Evolutionary conservation across 2,329 filamentous ascomycete species (phyloP).

Genomic region (Nemania serpens): DNA sequence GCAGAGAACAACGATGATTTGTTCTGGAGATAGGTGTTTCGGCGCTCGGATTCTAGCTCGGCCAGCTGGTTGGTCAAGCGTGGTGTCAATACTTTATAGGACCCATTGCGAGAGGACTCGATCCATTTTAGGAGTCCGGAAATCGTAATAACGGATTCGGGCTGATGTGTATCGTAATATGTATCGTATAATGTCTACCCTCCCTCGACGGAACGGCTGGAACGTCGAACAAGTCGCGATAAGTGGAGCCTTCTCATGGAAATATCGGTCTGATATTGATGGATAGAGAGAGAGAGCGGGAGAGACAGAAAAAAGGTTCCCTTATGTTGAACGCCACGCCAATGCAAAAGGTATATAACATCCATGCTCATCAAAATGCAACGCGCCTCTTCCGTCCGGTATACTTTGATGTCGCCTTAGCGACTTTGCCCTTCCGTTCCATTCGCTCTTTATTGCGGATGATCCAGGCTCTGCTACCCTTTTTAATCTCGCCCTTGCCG

Average conservation of each 20-base stretch:
- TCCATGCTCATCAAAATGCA: slow-evolving; percentile 62
- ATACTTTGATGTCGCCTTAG: slow-evolving; percentile 91
- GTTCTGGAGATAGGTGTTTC: neutral
- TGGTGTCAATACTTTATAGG: neutral
- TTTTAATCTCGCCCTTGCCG: slow-evolving; percentile 64
- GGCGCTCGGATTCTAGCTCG: neutral
- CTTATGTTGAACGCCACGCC: slow-evolving; percentile 33
- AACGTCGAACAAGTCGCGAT: neutral
- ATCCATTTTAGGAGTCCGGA: neutral
- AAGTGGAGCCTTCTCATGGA: neutral
- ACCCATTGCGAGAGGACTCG: neutral
- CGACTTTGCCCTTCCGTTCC: slow-evolving; percentile 91
- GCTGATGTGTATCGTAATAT: neutral
- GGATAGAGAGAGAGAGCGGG: neutral
- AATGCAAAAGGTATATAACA: slow-evolving; percentile 33
- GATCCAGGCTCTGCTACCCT: slow-evolving; percentile 86
- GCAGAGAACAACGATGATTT: neutral
- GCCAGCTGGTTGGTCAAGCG: neutral
- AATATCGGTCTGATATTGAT: neutral
- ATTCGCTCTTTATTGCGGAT: slow-evolving; percentile 89
- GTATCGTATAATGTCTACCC: no score
- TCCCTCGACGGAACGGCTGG: no score
- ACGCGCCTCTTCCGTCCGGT: slow-evolving; percentile 85
- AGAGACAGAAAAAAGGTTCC: neutral
- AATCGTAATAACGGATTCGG: neutral